phyloP scores from a whole-genome alignment of 805 yeast species.

The Ogataea siamensis region DNA sequence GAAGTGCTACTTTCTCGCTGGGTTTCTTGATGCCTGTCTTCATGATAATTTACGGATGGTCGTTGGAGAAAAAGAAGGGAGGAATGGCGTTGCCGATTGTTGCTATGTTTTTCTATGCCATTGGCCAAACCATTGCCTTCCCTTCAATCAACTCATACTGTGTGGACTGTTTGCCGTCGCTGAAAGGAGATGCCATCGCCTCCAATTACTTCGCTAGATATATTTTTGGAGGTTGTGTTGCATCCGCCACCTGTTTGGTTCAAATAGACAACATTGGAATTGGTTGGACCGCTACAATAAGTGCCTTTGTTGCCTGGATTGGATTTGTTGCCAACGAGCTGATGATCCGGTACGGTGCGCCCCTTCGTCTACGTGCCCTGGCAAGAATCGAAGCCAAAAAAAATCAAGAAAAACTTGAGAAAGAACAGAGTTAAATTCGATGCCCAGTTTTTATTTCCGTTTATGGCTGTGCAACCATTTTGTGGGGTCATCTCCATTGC shows the following conservation, averaged over 20 bases:
- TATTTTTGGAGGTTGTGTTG: conserved; percentile 46
- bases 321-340: conserved; percentile 37
- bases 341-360: conserved; percentile 41
- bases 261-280: conserved; percentile 49
- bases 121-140: conserved; percentile 50
- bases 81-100: conserved; percentile 56
- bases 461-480: conserved; percentile 6
- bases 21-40: conserved; percentile 46
- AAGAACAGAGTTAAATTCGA: background rate
- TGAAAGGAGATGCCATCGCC: conserved; percentile 55
- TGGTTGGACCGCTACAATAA: conserved; percentile 55
- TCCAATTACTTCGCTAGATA: conserved; percentile 52
- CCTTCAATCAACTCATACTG: conserved; percentile 57
- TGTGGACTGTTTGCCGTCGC: conserved; percentile 54
- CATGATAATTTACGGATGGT: conserved; percentile 54
- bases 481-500: conserved; percentile 9
- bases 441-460: background rate
- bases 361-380: conserved; percentile 29
- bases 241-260: conserved; percentile 47
- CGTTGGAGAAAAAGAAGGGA: conserved; percentile 46
- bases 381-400: conserved; percentile 8
- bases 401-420: background rate
- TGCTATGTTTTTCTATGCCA: conserved; percentile 45
- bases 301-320: conserved; percentile 41
- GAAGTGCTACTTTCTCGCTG: conserved; percentile 38